Evolutionary conservation across 805 yeast species (phyloP).

Genomic region (Babjeviella inositovora): DNA sequence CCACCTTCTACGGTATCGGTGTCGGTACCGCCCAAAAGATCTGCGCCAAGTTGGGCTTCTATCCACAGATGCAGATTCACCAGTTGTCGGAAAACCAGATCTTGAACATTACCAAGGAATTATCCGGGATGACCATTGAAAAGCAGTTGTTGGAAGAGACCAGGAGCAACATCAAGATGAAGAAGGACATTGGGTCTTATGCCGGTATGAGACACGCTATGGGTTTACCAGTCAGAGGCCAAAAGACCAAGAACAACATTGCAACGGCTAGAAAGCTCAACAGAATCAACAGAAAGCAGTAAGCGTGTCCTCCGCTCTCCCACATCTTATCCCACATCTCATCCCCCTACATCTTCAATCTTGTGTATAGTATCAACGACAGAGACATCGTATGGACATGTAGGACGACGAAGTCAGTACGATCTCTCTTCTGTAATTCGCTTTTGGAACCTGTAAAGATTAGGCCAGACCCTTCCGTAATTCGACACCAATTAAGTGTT

Average conservation of each 20-base stretch:
- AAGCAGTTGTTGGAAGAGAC: slow-evolving; percentile 62
- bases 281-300: no score
- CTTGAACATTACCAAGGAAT: slow-evolving; percentile 74
- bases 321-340: no score
- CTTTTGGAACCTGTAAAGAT: no score
- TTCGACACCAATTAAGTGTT: no score
- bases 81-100: slow-evolving; percentile 81
- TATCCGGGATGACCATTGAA: slow-evolving; percentile 71
- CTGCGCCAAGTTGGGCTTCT: slow-evolving; percentile 80
- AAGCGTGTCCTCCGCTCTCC: no score
- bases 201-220: slow-evolving; percentile 81
- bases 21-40: slow-evolving; percentile 49
- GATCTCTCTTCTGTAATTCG: no score
- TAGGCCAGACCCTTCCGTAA: no score
- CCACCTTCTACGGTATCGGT: slow-evolving; percentile 84
- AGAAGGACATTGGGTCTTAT: slow-evolving; percentile 71
- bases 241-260: slow-evolving; percentile 83
- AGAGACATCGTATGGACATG: no score
- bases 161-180: slow-evolving; percentile 62
- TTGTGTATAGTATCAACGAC: no score
- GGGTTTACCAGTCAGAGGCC: slow-evolving; percentile 67
- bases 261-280: slow-evolving; percentile 78
- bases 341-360: no score
- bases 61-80: slow-evolving; percentile 89
- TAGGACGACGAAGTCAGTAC: no score